Conservation (phyloP, 139 green algal genomes). For the Closterium sp. region DNA sequence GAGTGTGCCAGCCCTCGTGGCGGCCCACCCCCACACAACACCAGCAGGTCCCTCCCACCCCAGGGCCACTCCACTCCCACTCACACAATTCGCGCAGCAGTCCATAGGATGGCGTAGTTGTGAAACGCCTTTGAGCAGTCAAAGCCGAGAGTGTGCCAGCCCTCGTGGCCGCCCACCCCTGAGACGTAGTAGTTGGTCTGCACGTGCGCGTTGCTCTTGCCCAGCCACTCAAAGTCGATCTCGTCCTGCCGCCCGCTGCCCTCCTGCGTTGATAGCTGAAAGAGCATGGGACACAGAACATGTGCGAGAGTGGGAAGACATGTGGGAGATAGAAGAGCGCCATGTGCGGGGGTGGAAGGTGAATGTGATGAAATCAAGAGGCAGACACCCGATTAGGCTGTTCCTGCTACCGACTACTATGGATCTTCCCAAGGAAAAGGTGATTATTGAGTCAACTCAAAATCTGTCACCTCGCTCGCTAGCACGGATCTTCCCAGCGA, state of each 20-base stretch:
- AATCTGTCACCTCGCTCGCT: no score
- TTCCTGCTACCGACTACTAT: neutral
- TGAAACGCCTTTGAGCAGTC: conserved; percentile 37
- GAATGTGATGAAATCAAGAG: neutral
- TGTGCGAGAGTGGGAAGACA: neutral
- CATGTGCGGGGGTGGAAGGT: neutral
- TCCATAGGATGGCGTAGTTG: conserved; percentile 30
- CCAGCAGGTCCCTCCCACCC: neutral
- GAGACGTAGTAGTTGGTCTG: conserved; percentile 37
- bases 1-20: neutral
- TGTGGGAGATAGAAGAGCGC: neutral
- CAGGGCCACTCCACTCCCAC: neutral
- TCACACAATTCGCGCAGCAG: conserved; percentile 5
- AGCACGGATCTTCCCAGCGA: no score
- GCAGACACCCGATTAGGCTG: neutral
- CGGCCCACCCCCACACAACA: neutral
- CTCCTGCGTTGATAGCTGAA: conserved; percentile 31
- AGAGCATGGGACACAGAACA: neutral
- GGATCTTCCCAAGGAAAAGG: neutral
- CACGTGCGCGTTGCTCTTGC: conserved; percentile 19
- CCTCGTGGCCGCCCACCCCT: neutral
- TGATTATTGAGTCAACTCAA: neutral
- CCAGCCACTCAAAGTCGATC: conserved; percentile 42
- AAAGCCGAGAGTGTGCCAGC: neutral
- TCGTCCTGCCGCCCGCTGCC: conserved; percentile 34